These are phyloP conservation scores for Capronia americana DNA, from an alignment of 2,329 filamentous ascomycete species.

Conservation along the genomic window DNA sequence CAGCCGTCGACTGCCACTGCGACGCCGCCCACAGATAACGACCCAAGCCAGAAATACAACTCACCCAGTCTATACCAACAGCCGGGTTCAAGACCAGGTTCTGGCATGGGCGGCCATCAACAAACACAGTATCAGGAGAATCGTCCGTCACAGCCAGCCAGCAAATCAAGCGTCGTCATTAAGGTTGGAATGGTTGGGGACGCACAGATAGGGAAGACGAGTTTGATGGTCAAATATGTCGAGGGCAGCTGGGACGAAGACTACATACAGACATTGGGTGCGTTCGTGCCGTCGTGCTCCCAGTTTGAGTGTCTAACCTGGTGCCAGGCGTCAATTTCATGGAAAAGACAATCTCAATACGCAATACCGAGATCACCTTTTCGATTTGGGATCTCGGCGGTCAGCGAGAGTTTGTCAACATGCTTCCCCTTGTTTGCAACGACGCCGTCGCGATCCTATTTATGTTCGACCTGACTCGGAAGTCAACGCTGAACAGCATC, in stretches of 20 bases:
- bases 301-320: conserved; percentile 23
- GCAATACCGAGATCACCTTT: conserved; percentile 99
- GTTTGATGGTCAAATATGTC: conserved; percentile 99
- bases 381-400: conserved; percentile 99
- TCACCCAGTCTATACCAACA: conserved; percentile 52
- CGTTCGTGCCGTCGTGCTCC: conserved; percentile 34
- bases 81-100: conserved; percentile 56
- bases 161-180: conserved; percentile 80
- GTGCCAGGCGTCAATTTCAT: conserved; percentile 93
- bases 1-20: conserved; percentile 52
- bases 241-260: conserved; percentile 99
- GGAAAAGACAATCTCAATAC: conserved; percentile 99
- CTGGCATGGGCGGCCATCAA: conserved; percentile 54
- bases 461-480: conserved; percentile 98
- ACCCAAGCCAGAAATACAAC: conserved; percentile 50
- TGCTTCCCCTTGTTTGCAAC: conserved; percentile 98
- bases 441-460: conserved; percentile 98
- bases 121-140: conserved; percentile 57
- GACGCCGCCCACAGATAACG: conserved; percentile 56
- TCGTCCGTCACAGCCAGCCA: conserved; percentile 45
- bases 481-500: conserved; percentile 98
- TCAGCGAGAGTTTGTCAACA: conserved; percentile 99
- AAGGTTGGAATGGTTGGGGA: conserved; percentile 99
- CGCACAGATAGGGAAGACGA: conserved; percentile 98
- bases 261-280: conserved; percentile 95